Evolutionary conservation across 139 green algal species (phyloP).

Genomic region (Coccomyxa sp.): DNA sequence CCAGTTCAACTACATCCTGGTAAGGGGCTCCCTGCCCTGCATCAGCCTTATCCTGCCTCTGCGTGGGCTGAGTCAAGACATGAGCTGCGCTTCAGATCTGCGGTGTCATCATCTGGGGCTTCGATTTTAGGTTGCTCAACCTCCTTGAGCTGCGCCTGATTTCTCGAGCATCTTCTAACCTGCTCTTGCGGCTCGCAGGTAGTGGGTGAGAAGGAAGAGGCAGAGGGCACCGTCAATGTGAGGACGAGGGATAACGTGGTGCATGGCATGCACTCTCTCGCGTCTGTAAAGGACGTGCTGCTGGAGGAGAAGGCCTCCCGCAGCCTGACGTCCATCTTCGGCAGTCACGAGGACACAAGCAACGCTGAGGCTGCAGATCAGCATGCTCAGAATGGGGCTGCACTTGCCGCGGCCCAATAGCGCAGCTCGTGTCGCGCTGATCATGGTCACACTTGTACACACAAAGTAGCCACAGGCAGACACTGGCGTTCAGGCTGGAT

Average conservation of each 20-base stretch:
- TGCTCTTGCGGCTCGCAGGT: no score
- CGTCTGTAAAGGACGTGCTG: constrained; percentile 20
- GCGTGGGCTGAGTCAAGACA: background rate
- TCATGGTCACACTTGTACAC: no score
- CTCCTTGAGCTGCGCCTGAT: background rate
- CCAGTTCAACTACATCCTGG: constrained; percentile 99
- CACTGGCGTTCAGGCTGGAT: no score
- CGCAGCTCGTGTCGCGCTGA: no score
- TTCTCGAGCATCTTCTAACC: background rate
- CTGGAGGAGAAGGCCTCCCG: constrained; percentile 21
- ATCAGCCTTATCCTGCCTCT: background rate
- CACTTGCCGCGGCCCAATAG: no score
- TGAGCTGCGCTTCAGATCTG: background rate
- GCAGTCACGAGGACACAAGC: constrained; percentile 1
- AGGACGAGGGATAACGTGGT: constrained; percentile 91
- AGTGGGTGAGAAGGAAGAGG: constrained; percentile 76
- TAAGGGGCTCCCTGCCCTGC: constrained; percentile 9
- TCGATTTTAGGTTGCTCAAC: background rate
- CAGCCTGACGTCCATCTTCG: constrained; percentile 28
- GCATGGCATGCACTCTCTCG: constrained; percentile 39
- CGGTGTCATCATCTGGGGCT: background rate
- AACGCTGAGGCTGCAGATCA: no score
- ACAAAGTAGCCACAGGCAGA: no score
- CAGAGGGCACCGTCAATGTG: constrained; percentile 79
- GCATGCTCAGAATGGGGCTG: no score